Base-by-base conservation (phyloP, 1,139 yeast species). In the Protomyces inouyei region DNA sequence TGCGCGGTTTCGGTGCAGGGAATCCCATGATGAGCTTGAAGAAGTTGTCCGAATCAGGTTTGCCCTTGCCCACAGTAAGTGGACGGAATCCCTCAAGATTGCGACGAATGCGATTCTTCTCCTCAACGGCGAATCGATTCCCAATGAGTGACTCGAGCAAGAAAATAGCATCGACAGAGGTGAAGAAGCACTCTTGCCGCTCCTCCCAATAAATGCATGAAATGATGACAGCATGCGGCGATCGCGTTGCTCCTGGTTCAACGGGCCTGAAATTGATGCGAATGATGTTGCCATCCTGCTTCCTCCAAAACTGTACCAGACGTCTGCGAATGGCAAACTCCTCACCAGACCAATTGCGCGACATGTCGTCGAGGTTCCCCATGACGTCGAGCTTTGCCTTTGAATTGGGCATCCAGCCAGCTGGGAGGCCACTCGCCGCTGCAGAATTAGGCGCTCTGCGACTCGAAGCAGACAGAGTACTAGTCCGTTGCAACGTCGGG, bases 11-110 rank as follows among this genome's bases (percentile, higher is more conserved):
- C 1, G 92, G 91, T 61, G 80, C 80, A 45, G 82, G 83, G 78
- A 83, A 85, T 52, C 80, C 76, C 90, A 86, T 86, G 64, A 86
- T 79, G 56, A 83, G 74, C 65, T 80, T 78, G 76, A 85, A 86
- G 70, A 86, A 83, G 25, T 79, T 72, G 28, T 75, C 76, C 65
- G 75, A 76, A 43, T 77, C 79, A n/a, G 76, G 75, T 67, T 79
- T 78, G 25, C 80, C 74, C 66, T 85, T 79, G 40, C 85, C 79
- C 3, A 86, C 80, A 0, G 91, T 86, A 63, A 78, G 73, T 1
- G 92, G 90, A 69, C 82, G 83, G 68, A 85, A 79, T 40, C 84
- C 84, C 71, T 86, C 90, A 64, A 86, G 76, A 70, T 86, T 86
- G 60, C 92, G 77, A 59, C 92, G 78, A 43, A 86, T 85, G 64